Conservation (phyloP, 2,329 filamentous ascomycete species). For the Penicillium crustosum region DNA sequence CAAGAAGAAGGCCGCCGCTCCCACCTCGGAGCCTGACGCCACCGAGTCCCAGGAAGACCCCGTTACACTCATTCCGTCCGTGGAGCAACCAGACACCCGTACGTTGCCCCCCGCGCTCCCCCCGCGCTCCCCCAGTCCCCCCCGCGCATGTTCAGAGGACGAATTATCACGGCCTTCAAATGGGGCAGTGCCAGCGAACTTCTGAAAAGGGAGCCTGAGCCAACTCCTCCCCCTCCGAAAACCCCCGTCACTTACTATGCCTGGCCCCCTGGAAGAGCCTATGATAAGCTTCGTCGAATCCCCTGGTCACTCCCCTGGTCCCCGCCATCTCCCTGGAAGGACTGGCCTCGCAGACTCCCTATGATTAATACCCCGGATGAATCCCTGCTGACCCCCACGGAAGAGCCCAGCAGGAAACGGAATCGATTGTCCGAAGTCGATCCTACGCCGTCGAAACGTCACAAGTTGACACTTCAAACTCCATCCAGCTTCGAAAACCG, state of each 20-base stretch:
- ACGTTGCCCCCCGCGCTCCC: background rate
- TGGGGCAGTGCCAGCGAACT: background rate
- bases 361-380: background rate
- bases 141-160: background rate
- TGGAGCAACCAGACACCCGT: conserved; percentile 4
- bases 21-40: background rate
- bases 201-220: background rate
- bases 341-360: background rate
- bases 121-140: background rate
- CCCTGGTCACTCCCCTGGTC: conserved; percentile 6
- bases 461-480: conserved; percentile 2
- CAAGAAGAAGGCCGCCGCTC: background rate
- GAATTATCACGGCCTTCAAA: background rate
- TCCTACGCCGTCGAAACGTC: background rate
- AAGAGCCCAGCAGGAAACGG: conserved; percentile 7
- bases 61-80: background rate
- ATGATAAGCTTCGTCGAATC: background rate
- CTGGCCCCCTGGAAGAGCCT: background rate
- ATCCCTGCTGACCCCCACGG: background rate
- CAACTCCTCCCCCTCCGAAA: background rate
- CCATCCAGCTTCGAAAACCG: conserved; percentile 5
- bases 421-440: conserved; percentile 1
- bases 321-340: background rate
- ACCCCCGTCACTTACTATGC: background rate
- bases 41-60: background rate